Conservation (phyloP, 2,329 filamentous ascomycete species). For the Dryadomyces quercivorus region DNA sequence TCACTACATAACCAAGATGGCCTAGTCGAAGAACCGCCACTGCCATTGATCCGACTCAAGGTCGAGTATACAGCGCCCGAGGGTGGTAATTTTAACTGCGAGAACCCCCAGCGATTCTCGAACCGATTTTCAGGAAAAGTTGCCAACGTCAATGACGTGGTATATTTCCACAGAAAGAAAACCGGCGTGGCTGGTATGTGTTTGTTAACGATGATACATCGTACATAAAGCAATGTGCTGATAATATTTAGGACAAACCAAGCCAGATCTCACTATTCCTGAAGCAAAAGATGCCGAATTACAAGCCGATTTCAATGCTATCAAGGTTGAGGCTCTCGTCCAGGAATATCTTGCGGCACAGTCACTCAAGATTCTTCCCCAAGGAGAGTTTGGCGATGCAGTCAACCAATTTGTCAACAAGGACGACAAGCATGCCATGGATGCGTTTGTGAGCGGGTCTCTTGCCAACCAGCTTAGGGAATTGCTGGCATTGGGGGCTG, state of each 20-base stretch:
- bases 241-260: conserved; percentile 20
- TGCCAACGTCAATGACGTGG: conserved; percentile 86
- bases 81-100: conserved; percentile 75
- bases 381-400: conserved; percentile 85
- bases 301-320: conserved; percentile 47
- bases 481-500: conserved; percentile 53
- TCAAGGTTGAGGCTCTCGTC: conserved; percentile 84
- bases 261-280: conserved; percentile 45
- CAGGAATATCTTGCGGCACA: conserved; percentile 78
- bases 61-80: conserved; percentile 83
- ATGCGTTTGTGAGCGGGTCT: conserved; percentile 63
- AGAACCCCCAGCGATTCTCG: conserved; percentile 93
- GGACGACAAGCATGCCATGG: conserved; percentile 87
- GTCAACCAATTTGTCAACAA: conserved; percentile 90
- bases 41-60: conserved; percentile 78
- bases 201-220: background rate
- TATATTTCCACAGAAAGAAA: conserved; percentile 89
- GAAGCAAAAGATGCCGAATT: conserved; percentile 52
- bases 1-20: conserved; percentile 54
- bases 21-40: conserved; percentile 50
- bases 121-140: conserved; percentile 85
- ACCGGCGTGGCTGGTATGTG: conserved; percentile 34
- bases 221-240: background rate
- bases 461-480: conserved; percentile 58
- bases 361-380: conserved; percentile 82